These are phyloP conservation scores for Quercus engelmannii DNA, from an alignment of 306 rosid species.

Conservation along the genomic window DNA sequence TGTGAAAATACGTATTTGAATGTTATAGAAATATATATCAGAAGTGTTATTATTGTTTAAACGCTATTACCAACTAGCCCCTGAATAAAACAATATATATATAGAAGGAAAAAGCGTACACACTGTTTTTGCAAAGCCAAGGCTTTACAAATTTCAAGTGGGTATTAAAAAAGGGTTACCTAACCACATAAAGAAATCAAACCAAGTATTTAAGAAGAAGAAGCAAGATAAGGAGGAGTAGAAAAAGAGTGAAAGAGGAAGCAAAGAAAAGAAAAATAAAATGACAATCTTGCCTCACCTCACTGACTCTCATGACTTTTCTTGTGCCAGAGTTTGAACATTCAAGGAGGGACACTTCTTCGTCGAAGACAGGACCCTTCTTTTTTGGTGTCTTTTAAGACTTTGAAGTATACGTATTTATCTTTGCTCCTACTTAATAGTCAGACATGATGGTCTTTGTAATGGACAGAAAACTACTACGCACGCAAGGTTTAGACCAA, in stretches of 20 bases:
- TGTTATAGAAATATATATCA: fast-evolving
- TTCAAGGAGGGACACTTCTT: neutral
- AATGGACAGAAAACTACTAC: neutral
- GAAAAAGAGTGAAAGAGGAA: neutral
- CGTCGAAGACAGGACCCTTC: neutral
- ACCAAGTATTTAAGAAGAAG: neutral
- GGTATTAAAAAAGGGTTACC: too few species aligned
- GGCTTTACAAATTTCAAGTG: too few species aligned
- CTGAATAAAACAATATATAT: too few species aligned
- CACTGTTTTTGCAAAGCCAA: too few species aligned
- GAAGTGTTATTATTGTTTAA: too few species aligned
- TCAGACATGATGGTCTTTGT: neutral
- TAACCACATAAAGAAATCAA: neutral
- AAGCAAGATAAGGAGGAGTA: neutral
- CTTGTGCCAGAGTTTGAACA: neutral
- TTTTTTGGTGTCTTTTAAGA: neutral
- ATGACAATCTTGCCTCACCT: neutral
- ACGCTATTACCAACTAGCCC: fast-evolving
- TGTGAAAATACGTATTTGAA: fast-evolving
- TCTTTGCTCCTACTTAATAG: neutral
- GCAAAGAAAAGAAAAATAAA: neutral
- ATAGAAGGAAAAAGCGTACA: too few species aligned
- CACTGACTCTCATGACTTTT: neutral
- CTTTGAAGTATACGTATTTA: neutral
- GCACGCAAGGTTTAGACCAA: neutral